Evolutionary conservation across 495 filamentous ascomycete species (phyloP), one percentile per base, ranked within the genome.

Genomic region (Penicillium bialowiezense): DNA sequence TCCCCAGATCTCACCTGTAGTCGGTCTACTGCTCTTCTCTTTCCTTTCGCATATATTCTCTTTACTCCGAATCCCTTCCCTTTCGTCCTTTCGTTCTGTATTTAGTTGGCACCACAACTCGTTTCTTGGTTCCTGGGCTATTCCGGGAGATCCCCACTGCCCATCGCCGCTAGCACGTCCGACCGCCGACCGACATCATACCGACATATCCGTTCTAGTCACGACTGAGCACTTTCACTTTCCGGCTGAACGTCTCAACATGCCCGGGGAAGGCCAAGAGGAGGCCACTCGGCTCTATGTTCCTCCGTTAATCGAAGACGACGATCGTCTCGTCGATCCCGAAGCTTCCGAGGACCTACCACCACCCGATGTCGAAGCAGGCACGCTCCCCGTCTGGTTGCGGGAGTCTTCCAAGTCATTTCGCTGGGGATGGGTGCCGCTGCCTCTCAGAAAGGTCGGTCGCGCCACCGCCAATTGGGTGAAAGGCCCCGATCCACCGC

Each of bases 401-500:
- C 74, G 68, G 52, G 76, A 80, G 44, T 78, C 74, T 8, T 78
- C 77, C 44, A 73, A 73, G 39, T 74, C 76, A 1, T 79, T 78
- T 51, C 75, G 64, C 48, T 80, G 72, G 71, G 61, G 62, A 46
- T 80, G 77, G 76, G 68, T 80, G 7, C 77, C 77, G 3, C 43
- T 78, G n/a, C 73, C 71, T 2, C 17, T 79, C 17, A 58, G 77
- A 37, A 75, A 78, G 36, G 70, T 64, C 32, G 74, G 65, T 36
- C 67, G 77, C 42, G 69, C 74, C 9, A 68, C 74, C 13, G 74
- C 68, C 34, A 69, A 69, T 35, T 95, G 89, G 88, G 68, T 84
- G n/a, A 76, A 78, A 53, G 90, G 90, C 0, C 90, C 90, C 0
- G 63, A 81, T 49, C 79, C 77, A 17, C 82, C 88, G 6, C 77